phyloP scores from a whole-genome alignment of 2,329 filamentous ascomycete species.

The Amesomyces nigricolor region DNA sequence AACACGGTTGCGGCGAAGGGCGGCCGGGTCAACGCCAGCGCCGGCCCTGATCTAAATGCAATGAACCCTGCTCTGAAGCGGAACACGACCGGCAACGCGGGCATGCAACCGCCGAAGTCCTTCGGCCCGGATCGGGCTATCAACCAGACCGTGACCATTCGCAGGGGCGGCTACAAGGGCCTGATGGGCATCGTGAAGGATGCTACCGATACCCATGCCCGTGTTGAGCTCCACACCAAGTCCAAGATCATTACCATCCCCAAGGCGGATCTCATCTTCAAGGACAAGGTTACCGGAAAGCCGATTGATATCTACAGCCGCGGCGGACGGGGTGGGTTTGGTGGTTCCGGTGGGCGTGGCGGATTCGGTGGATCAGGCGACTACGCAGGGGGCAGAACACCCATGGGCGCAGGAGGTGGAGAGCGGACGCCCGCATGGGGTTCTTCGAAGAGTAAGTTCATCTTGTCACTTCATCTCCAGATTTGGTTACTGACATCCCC shows the following conservation, averaged over 20 bases:
- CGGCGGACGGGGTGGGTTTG: conserved; percentile 38
- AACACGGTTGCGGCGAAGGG: conserved; percentile 92
- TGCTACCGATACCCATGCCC: conserved; percentile 76
- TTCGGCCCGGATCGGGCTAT: conserved; percentile 79
- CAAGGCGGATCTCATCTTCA: conserved; percentile 76
- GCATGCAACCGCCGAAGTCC: conserved; percentile 61
- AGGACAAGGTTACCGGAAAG: conserved; percentile 75
- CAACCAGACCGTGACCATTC: conserved; percentile 85
- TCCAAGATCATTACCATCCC: conserved; percentile 82
- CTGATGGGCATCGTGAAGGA: conserved; percentile 94
- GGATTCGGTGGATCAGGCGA: conserved; percentile 38
- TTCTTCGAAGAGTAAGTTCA: conserved; percentile 54
- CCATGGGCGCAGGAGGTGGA: conserved; percentile 52
- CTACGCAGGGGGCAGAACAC: conserved; percentile 65
- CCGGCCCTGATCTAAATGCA: conserved; percentile 73
- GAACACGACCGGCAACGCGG: conserved; percentile 52
- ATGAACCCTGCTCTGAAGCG: conserved; percentile 90
- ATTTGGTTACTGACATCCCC: conserved; percentile 17
- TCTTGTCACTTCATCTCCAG: too few relatives aligned
- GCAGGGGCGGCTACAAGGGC: conserved; percentile 85
- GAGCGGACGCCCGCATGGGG: conserved; percentile 76
- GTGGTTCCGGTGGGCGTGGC: conserved; percentile 19
- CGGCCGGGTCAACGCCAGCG: conserved; percentile 58
- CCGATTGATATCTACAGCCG: conserved; percentile 63
- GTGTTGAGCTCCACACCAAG: conserved; percentile 91